Base-by-base conservation (phyloP, 768 basidiomycete species). In the Rhodotorula diobovata region DNA sequence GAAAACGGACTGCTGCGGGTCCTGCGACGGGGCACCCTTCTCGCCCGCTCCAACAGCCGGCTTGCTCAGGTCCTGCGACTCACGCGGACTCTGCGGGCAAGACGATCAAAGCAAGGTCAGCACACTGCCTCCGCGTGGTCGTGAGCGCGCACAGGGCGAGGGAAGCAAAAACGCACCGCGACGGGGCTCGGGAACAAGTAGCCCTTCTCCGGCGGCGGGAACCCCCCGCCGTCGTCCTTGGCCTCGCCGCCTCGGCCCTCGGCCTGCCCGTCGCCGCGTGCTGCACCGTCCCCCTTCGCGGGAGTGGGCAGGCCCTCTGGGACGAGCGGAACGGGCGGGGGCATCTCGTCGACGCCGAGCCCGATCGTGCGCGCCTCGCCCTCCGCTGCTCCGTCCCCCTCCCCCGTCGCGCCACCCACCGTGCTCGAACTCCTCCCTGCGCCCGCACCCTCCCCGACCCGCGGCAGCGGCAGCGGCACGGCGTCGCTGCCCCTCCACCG, bases 171-270 rank as follows among this genome's bases (percentile, higher is more conserved):
- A 53, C 51, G 51, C n/a, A 53, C 51, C n/a, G 54, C 54, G 15
- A 55, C 54, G 2, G 69, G 69, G 10, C 53, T 32, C 21, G 72
- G 72, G 53, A 74, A 74, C 59, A 68, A 63, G 43, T 74, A 74
- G 12, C 55, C 73, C 14, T 35, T 46, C n/a, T 61, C 35, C 4
- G 76, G 71, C 6, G 66, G 58, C 30, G 73, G 71, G 56, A 72
- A 39, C 32, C 32, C 63, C 56, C 6, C 41, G 39, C 39, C 39
- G 41, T 18, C 41, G 41, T 46, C 30, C 50, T 34, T 25, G 58
- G 39, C 30, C 43, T 30, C 12, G 53, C 70, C n/a, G 34, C 51
- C 54, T 57, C 34, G 11, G 32, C 2, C 34, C 48, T 58, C 39
- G 50, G 58, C 58, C 56, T 2, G 61, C 58, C 45, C 64, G n/a